Conservation (phyloP, 2,329 filamentous ascomycete genomes). For the Ophiostoma sp. region DNA sequence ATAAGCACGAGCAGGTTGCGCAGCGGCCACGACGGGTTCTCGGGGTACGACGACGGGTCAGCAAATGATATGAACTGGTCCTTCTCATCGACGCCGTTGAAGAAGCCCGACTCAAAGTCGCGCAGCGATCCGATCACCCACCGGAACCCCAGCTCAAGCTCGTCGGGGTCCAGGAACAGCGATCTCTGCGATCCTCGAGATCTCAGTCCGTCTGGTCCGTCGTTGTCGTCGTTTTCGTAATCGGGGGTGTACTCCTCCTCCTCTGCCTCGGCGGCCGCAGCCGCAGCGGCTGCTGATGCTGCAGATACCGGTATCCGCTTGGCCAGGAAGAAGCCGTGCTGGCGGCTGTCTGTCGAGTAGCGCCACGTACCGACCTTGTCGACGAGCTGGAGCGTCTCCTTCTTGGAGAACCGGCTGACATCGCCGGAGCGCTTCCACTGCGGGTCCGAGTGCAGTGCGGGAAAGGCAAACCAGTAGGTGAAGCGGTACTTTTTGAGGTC, state of each 20-base stretch:
- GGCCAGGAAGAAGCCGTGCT: constrained; percentile 94
- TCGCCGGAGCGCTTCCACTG: constrained; percentile 64
- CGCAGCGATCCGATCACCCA: constrained; percentile 77
- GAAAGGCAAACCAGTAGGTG: constrained; percentile 97
- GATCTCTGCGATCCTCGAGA: constrained; percentile 36
- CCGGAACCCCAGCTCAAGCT: constrained; percentile 55
- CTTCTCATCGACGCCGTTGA: constrained; percentile 62
- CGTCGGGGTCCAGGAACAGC: constrained; percentile 47
- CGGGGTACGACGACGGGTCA: constrained; percentile 84
- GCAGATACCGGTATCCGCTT: constrained; percentile 56
- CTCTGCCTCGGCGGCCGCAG: constrained; percentile 30
- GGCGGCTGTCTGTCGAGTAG: constrained; percentile 71
- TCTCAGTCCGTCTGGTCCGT: constrained; percentile 24
- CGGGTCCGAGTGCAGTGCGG: constrained; percentile 83
- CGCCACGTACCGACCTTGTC: constrained; percentile 84
- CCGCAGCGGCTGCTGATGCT: constrained; percentile 32
- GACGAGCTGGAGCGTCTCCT: constrained; percentile 73
- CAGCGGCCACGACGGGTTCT: constrained; percentile 87
- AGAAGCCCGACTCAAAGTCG: constrained; percentile 82
- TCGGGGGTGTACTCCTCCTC: not conserved
- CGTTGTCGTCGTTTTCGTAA: constrained; percentile 33
- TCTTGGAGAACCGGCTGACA: constrained; percentile 51
- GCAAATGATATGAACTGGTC: constrained; percentile 83
- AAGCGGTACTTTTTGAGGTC: constrained; percentile 97
- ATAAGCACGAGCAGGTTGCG: constrained; percentile 83